Percentiles rank a stretch among this genome's conserved stretches.
Conservation (phyloP, 495 filamentous ascomycete genomes). For the Annulohypoxylon moriforme region DNA sequence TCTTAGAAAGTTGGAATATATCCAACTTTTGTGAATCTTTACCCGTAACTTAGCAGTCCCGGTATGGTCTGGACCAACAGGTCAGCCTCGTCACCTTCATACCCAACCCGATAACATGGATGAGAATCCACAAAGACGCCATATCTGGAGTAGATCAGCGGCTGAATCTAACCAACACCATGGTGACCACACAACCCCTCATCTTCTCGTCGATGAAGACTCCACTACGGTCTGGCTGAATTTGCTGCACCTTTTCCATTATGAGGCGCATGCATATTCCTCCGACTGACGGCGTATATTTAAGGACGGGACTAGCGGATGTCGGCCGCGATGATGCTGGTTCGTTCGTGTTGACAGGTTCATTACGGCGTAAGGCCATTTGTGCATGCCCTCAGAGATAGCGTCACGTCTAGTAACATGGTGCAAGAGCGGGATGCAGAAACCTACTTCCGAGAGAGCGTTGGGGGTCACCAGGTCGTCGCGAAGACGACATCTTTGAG, state of each 20-base stretch:
- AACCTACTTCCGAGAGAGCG: background rate
- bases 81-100: constrained; percentile 25
- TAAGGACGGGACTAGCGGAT: constrained; percentile 19
- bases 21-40: constrained; percentile 8
- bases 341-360: constrained; percentile 20
- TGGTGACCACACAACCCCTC: constrained; percentile 30
- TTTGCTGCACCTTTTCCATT: constrained; percentile 19
- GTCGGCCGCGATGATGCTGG: constrained; percentile 19
- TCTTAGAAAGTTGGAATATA: background rate
- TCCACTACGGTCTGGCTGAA: constrained; percentile 16
- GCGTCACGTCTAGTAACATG: constrained; percentile 7
- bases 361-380: constrained; percentile 9
- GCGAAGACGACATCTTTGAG: background rate
- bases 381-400: background rate
- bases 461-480: background rate
- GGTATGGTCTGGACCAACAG: constrained; percentile 34
- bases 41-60: constrained; percentile 14
- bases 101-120: constrained; percentile 33
- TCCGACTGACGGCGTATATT: constrained; percentile 17
- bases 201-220: constrained; percentile 35
- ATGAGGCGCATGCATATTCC: constrained; percentile 38
- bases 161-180: constrained; percentile 31
- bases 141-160: constrained; percentile 37
- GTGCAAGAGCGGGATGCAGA: constrained; percentile 4
- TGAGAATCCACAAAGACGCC: constrained; percentile 23